These are phyloP conservation scores for Drechslerella coelobrocha DNA, from an alignment of 2,329 filamentous ascomycete species.

Conservation along the genomic window DNA sequence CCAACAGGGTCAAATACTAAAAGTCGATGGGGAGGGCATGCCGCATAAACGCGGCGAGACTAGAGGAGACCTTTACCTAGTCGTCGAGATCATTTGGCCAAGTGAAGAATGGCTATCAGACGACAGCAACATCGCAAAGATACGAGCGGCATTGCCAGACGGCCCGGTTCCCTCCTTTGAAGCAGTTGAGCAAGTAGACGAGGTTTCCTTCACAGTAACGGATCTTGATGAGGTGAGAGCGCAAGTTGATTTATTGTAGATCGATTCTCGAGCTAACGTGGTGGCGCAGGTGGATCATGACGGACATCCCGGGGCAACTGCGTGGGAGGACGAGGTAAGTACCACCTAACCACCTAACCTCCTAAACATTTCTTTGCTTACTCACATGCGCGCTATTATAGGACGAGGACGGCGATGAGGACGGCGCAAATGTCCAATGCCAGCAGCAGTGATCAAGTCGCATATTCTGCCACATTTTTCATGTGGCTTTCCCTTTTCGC, in stretches of 20 bases:
- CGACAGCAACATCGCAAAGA: constrained; percentile 71
- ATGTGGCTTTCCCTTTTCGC: not conserved
- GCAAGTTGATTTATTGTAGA: not conserved
- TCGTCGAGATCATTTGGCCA: constrained; percentile 86
- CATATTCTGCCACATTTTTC: constrained; percentile 4
- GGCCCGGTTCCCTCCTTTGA: constrained; percentile 67
- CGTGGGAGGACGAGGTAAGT: constrained; percentile 62
- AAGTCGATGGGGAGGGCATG: constrained; percentile 91
- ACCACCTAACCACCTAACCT: constrained; percentile 55
- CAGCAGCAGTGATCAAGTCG: constrained; percentile 68
- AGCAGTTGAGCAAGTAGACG: constrained; percentile 75
- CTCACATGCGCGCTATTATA: constrained; percentile 67
- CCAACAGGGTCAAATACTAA: constrained; percentile 82
- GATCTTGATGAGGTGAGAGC: constrained; percentile 76
- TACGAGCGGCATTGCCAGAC: constrained; percentile 77
- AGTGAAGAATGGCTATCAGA: constrained; percentile 77
- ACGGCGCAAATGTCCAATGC: constrained; percentile 70
- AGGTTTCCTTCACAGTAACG: constrained; percentile 83
- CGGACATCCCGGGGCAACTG: constrained; percentile 59
- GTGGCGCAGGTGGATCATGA: constrained; percentile 59
- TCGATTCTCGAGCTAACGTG: constrained; percentile 10
- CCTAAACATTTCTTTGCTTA: constrained; percentile 56
- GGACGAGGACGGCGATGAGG: constrained; percentile 72
- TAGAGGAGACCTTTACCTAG: constrained; percentile 85
- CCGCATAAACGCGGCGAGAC: constrained; percentile 82